Evolutionary conservation across 208 protist genomes (phyloP).

Genomic region (Naegleria fowleri): DNA sequence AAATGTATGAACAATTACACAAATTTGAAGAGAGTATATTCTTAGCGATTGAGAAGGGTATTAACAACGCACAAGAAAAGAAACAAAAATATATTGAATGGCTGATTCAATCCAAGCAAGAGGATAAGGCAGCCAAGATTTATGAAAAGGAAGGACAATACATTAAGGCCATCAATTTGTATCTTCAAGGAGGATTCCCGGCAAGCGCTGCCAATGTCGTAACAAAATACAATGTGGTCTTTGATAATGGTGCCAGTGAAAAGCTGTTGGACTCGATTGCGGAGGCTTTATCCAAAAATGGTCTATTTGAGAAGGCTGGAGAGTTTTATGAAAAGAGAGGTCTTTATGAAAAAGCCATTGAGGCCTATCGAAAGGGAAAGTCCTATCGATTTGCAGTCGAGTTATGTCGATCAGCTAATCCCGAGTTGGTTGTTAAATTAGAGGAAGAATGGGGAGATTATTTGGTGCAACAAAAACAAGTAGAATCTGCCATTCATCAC

Average conservation of each 20-base stretch:
- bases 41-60: slow-evolving; percentile 68
- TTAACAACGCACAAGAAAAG: slow-evolving; percentile 72
- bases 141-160: slow-evolving; percentile 86
- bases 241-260: slow-evolving; percentile 52
- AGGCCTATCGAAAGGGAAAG: slow-evolving; percentile 83
- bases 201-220: slow-evolving; percentile 81
- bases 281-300: slow-evolving; percentile 74
- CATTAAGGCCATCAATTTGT: slow-evolving; percentile 89
- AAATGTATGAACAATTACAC: slow-evolving; percentile 91
- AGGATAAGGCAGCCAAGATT: slow-evolving; percentile 86
- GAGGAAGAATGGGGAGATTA: slow-evolving; percentile 94
- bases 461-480: slow-evolving; percentile 84
- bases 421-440: slow-evolving; percentile 64
- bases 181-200: slow-evolving; percentile 84
- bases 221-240: slow-evolving; percentile 59
- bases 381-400: slow-evolving; percentile 86
- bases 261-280: slow-evolving; percentile 88
- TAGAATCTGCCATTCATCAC: slow-evolving; percentile 93
- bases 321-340: slow-evolving; percentile 89
- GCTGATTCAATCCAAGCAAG: slow-evolving; percentile 87
- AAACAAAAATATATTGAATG: slow-evolving; percentile 81
- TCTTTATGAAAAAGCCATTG: slow-evolving; percentile 82
- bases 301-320: slow-evolving; percentile 88
- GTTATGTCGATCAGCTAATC: slow-evolving; percentile 68
- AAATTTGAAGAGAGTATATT: slow-evolving; percentile 80